Evolutionary conservation across 2,329 filamentous ascomycete genomes (phyloP).

Genomic region (Aspergillus oerlinghausenensis): DNA sequence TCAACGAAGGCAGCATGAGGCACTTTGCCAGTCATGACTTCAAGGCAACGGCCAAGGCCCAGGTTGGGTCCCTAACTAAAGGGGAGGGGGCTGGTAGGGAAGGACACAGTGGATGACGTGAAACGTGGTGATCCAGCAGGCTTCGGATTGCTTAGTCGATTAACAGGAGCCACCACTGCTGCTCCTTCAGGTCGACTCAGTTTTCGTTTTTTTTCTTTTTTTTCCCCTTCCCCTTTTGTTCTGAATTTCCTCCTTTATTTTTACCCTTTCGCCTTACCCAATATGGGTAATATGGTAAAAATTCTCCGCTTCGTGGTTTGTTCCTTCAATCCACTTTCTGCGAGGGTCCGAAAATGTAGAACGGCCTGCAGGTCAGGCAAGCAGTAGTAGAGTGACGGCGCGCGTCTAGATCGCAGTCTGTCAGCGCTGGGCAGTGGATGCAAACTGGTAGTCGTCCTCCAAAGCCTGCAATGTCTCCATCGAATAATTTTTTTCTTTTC

Average conservation of each 20-base stretch:
- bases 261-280: conserved; percentile 14
- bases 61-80: conserved; percentile 22
- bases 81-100: conserved; percentile 21
- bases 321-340: conserved; percentile 16
- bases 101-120: conserved; percentile 22
- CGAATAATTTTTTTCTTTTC: conserved; percentile 16
- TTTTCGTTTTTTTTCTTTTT: conserved; percentile 2
- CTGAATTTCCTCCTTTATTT: conserved; percentile 2
- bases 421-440: conserved; percentile 27
- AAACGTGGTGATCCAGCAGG: conserved; percentile 25
- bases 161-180: conserved; percentile 19
- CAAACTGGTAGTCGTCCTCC: conserved; percentile 19
- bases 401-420: conserved; percentile 24
- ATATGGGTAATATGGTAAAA: conserved; percentile 1
- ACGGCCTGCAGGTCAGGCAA: conserved; percentile 27
- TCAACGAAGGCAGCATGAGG: conserved; percentile 44
- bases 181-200: conserved; percentile 19
- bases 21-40: conserved; percentile 36
- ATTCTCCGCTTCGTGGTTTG: conserved; percentile 4
- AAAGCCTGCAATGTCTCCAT: conserved; percentile 32
- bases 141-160: conserved; percentile 15
- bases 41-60: conserved; percentile 23
- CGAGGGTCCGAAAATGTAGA: conserved; percentile 9
- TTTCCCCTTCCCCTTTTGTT: conserved; percentile 1
- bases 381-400: conserved; percentile 25